These are phyloP conservation scores for Ambrosiella beaveri DNA, from an alignment of 2,329 filamentous ascomycete species.

Conservation along the genomic window DNA sequence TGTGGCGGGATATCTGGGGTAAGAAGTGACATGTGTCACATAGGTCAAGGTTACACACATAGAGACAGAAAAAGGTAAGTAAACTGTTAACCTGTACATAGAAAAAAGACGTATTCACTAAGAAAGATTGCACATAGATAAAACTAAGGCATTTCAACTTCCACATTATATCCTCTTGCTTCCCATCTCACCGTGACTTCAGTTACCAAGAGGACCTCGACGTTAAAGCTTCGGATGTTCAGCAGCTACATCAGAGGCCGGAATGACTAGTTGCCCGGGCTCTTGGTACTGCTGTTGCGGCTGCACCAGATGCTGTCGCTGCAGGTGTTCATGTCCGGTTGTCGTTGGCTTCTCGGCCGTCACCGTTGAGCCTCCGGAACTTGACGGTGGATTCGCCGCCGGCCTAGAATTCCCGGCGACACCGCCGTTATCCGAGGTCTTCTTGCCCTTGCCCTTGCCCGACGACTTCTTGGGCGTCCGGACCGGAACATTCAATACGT, in stretches of 20 bases:
- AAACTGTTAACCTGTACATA: neutral
- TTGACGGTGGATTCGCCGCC: too few species aligned
- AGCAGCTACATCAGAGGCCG: neutral
- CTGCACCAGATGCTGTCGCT: neutral
- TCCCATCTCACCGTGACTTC: neutral
- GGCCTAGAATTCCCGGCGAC: neutral
- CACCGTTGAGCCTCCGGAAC: too few species aligned
- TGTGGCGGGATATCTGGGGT: constrained; percentile 66
- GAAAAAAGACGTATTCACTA: too few species aligned
- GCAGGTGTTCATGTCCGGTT: neutral
- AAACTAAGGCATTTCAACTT: too few species aligned
- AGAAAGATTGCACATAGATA: too few species aligned
- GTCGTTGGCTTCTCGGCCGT: neutral
- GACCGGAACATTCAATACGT: constrained; percentile 49
- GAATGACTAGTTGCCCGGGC: neutral
- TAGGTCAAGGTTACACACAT: neutral
- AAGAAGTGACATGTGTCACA: neutral
- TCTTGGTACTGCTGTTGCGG: neutral
- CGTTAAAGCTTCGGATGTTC: neutral
- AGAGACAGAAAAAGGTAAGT: neutral
- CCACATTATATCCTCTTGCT: too few species aligned
- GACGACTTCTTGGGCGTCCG: constrained; percentile 16
- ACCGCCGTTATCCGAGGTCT: neutral
- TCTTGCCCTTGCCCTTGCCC: neutral
- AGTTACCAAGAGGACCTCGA: neutral